Conservation (phyloP, 2,329 filamentous ascomycete genomes). For the Mycogone perniciosa region DNA sequence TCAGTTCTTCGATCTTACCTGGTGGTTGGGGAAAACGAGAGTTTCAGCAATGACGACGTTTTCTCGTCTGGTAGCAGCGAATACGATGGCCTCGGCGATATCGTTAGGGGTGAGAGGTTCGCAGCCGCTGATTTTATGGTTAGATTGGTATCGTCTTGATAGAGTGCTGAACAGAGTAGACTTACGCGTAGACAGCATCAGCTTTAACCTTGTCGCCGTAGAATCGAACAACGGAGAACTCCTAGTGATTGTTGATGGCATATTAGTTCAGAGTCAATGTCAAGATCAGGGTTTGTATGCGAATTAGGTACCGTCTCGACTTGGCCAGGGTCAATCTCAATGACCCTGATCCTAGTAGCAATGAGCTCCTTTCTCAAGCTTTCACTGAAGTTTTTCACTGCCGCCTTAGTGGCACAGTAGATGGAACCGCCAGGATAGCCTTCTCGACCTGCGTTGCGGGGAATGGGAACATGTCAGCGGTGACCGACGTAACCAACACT, state of each 20-base stretch:
- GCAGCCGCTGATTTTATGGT: conserved; percentile 46
- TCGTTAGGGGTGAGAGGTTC: conserved; percentile 85
- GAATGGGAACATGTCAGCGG: neutral
- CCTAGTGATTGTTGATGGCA: conserved; percentile 34
- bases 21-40: conserved; percentile 81
- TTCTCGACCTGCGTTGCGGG: conserved; percentile 53
- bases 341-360: conserved; percentile 71
- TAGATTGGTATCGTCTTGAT: neutral
- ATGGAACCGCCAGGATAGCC: conserved; percentile 80
- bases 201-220: conserved; percentile 85
- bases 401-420: conserved; percentile 91
- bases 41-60: conserved; percentile 90
- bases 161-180: conserved; percentile 15
- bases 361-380: conserved; percentile 77
- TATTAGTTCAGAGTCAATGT: neutral
- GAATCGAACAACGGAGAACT: conserved; percentile 85
- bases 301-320: conserved; percentile 65
- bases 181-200: conserved; percentile 79
- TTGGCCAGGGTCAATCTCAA: conserved; percentile 86
- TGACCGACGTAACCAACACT: too few species aligned
- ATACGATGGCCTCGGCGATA: conserved; percentile 86
- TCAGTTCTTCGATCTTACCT: conserved; percentile 45
- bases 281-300: neutral
- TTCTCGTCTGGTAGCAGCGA: conserved; percentile 73
- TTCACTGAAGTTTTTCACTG: conserved; percentile 79